Conservation (phyloP, 257 asterid genomes). For the Nicotiana sylvestris region DNA sequence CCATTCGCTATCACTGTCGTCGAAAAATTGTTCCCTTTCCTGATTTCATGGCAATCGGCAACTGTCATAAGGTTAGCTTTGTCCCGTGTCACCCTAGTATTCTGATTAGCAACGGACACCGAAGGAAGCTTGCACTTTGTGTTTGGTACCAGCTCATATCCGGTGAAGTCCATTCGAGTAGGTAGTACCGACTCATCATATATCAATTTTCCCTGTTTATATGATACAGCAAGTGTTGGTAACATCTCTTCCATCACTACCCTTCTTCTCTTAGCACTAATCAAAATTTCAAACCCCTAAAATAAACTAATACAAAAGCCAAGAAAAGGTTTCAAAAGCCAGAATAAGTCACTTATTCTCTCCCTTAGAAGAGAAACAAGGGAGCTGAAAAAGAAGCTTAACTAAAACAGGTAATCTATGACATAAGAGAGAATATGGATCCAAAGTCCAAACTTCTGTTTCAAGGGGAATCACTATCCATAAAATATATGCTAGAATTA, state of each 20-base stretch:
- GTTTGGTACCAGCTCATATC: slow-evolving; percentile 43
- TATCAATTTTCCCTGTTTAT: slow-evolving; percentile 41
- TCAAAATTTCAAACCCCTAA: background rate
- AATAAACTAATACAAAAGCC: background rate
- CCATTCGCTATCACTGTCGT: slow-evolving; percentile 19
- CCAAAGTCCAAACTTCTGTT: slow-evolving; percentile 23
- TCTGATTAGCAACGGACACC: slow-evolving; percentile 32
- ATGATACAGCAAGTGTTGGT: slow-evolving; percentile 36
- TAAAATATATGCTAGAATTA: slow-evolving; percentile 23
- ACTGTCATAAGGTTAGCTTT: slow-evolving; percentile 29
- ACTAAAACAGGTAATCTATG: slow-evolving; percentile 10
- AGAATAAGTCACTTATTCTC: slow-evolving; percentile 2
- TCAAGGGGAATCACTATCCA: slow-evolving; percentile 35
- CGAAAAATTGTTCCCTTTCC: slow-evolving; percentile 23
- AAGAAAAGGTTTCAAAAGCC: background rate
- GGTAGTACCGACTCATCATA: slow-evolving; percentile 42
- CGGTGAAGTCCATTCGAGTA: slow-evolving; percentile 38
- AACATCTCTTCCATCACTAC: slow-evolving; percentile 40
- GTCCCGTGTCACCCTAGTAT: slow-evolving; percentile 24
- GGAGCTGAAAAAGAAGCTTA: background rate
- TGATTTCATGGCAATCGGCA: slow-evolving; percentile 20
- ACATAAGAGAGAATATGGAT: slow-evolving; percentile 39
- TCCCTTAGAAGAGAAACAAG: slow-evolving; percentile 12
- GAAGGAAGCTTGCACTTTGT: slow-evolving; percentile 47
- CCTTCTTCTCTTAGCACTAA: slow-evolving; percentile 1